Evolutionary conservation across 164 flowering plant genomes (phyloP), one percentile per base, ranked within the genome.

Genomic region (Paratinospora sagittata): DNA sequence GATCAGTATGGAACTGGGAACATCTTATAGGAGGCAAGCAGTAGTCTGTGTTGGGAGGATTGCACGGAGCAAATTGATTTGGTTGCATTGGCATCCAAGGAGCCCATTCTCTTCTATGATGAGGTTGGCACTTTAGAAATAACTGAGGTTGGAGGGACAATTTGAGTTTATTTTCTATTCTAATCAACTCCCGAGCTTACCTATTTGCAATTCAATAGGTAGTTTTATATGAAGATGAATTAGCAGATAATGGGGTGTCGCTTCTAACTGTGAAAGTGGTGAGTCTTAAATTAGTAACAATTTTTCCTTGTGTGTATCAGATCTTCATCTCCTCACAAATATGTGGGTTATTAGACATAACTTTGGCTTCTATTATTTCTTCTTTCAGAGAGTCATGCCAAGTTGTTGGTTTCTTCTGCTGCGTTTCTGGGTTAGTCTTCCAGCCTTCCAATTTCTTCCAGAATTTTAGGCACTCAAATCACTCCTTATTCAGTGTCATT

Each of bases 181-280:
- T 75, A 11, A n/a, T 71, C 30, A 30, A 10, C 62, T 27, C 72
- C 4, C 36, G 19, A 55, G 24, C 37, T 65, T 47, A 70, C 33
- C 70, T 74, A 21, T 49, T 72, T 72, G 62, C 65, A 47, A 68
- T 26, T 68, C 14, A 57, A 72, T 91, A 96, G 99, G 93, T 93
- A 34, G 75, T 93, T 65, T 81, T 96, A 71, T 96, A 93, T 81
- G 98, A 93, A 81, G 98, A 96, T 84, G 99, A 96, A 78, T 78
- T 96, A 73, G 93, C 95, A 73, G 99, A 96, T 76, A 96, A 79
- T 78, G 99, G 98, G 57, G 84, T 91, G 62, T 93, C 99, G 30
- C 96, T 96, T 67, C 80, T 96, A 55, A 93, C 95, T 23, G 98
- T 90, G 45, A 96, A 96, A 96, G 97, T 96, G 93, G 99, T 92